A percentile compares a stretch with the other conserved stretches of the same genome.
These are phyloP conservation scores for Starmera dryadoides DNA, from an alignment of 805 yeast genomes.

Conservation along the genomic window DNA sequence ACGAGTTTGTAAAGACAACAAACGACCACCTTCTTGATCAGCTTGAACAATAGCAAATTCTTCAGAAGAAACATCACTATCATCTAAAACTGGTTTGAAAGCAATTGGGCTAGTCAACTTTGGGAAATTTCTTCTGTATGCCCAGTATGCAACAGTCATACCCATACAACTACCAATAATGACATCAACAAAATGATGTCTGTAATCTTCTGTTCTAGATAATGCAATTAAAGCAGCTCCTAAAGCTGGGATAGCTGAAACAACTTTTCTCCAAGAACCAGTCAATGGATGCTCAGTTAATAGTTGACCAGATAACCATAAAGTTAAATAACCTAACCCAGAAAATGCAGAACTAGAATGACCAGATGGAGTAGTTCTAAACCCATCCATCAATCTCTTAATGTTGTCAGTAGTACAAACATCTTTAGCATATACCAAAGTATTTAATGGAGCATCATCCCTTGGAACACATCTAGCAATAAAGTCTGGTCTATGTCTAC, in stretches of 20 bases:
- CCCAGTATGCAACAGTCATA: constrained; percentile 39
- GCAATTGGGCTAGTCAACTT: constrained; percentile 23
- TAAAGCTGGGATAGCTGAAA: constrained; percentile 48
- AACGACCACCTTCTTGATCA: constrained; percentile 10
- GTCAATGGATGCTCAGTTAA: constrained; percentile 36
- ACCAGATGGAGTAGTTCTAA: constrained; percentile 79
- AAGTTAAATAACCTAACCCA: constrained; percentile 52
- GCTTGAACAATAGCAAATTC: constrained; percentile 10
- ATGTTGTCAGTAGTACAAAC: constrained; percentile 52
- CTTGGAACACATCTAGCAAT: constrained; percentile 76
- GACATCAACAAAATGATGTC: constrained; percentile 90
- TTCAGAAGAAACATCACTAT: constrained; percentile 29
- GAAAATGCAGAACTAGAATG: constrained; percentile 70
- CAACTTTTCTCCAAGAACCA: constrained; percentile 58
- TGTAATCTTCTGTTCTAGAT: constrained; percentile 83
- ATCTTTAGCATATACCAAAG: constrained; percentile 52
- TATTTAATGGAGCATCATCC: constrained; percentile 45
- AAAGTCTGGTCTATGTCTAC: constrained; percentile 90
- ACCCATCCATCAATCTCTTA: constrained; percentile 52
- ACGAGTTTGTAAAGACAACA: not conserved
- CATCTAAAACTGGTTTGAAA: constrained; percentile 34
- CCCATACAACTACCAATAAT: constrained; percentile 70
- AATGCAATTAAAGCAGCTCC: constrained; percentile 75
- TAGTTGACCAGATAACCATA: constrained; percentile 68
- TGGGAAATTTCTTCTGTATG: constrained; percentile 35